These are phyloP conservation scores for Entomortierella chlamydospora DNA, from an alignment of 192 early-diverging fungal species.

Conservation along the genomic window DNA sequence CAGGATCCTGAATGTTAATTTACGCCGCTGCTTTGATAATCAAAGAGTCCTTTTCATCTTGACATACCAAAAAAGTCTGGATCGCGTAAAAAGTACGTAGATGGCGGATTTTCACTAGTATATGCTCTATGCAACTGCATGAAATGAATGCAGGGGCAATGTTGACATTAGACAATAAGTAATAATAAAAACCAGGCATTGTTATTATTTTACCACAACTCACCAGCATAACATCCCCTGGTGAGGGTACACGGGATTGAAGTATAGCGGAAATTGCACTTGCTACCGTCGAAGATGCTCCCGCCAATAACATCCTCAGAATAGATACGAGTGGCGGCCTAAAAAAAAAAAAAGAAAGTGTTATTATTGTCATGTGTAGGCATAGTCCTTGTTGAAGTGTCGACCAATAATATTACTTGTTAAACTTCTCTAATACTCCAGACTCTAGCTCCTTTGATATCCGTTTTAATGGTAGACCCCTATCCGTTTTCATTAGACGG, in stretches of 20 bases:
- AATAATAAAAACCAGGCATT: no score
- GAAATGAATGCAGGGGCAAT: not conserved
- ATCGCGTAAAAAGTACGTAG: conserved; percentile 54
- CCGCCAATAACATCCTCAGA: conserved; percentile 50
- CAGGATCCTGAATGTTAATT: not conserved
- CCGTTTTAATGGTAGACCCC: conserved; percentile 55
- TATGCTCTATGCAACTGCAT: conserved; percentile 62
- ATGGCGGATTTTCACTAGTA: conserved; percentile 53
- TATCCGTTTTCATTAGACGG: conserved; percentile 55
- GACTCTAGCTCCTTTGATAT: conserved; percentile 64
- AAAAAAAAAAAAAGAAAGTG: not conserved
- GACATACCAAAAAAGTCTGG: conserved; percentile 51
- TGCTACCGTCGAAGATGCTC: conserved; percentile 53
- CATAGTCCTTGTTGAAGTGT: not conserved
- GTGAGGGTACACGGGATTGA: conserved; percentile 54
- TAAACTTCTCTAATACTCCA: conserved; percentile 52
- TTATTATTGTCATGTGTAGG: not conserved
- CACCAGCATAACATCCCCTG: conserved; percentile 69
- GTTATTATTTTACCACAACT: not conserved
- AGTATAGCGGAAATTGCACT: conserved; percentile 60
- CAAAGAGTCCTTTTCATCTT: not conserved
- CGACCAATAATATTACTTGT: conserved; percentile 46
- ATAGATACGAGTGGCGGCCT: conserved; percentile 36
- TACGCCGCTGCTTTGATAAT: not conserved
- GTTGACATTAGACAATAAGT: no score